Evolutionary conservation across 2,329 filamentous ascomycete genomes (phyloP).

Genomic region (Epichloe scottii): DNA sequence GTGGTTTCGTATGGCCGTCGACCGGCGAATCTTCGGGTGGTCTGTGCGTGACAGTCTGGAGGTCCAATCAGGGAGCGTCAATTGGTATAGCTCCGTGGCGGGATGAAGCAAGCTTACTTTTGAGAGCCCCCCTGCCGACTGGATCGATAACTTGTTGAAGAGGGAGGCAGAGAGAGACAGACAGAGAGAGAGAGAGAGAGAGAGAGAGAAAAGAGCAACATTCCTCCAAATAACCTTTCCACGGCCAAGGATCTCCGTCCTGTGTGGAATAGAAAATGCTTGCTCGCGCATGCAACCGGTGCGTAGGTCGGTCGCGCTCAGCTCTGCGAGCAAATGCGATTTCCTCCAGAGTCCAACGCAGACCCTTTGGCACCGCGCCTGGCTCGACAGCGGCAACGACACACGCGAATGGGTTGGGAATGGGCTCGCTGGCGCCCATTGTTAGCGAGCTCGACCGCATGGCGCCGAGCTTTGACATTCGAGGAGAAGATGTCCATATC

Average conservation of each 20-base stretch:
- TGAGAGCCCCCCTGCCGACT: background rate
- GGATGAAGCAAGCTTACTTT: background rate
- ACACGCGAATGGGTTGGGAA: constrained; percentile 9
- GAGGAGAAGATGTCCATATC: constrained; percentile 68
- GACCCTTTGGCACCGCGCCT: constrained; percentile 27
- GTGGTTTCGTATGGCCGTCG: too few relatives aligned
- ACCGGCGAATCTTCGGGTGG: constrained; percentile 21
- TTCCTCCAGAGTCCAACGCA: constrained; percentile 22
- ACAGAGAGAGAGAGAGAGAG: background rate
- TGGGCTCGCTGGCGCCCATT: constrained; percentile 39
- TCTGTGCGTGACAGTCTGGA: too few relatives aligned
- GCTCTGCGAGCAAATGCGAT: constrained; percentile 3
- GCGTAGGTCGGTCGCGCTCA: constrained; percentile 15
- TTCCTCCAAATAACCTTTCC: background rate
- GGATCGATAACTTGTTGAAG: too few relatives aligned
- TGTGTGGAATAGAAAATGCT: constrained; percentile 15
- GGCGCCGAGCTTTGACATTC: constrained; percentile 79
- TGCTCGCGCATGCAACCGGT: constrained; percentile 22
- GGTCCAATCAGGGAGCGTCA: background rate
- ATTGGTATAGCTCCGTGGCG: background rate
- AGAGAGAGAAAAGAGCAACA: background rate
- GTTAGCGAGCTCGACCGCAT: constrained; percentile 70
- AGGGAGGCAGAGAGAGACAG: background rate
- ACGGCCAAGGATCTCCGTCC: background rate
- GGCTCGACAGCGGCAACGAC: constrained; percentile 20